These are phyloP conservation scores for Tetratostichococcus sp. DNA, from an alignment of 139 green algal genomes.

Conservation along the genomic window DNA sequence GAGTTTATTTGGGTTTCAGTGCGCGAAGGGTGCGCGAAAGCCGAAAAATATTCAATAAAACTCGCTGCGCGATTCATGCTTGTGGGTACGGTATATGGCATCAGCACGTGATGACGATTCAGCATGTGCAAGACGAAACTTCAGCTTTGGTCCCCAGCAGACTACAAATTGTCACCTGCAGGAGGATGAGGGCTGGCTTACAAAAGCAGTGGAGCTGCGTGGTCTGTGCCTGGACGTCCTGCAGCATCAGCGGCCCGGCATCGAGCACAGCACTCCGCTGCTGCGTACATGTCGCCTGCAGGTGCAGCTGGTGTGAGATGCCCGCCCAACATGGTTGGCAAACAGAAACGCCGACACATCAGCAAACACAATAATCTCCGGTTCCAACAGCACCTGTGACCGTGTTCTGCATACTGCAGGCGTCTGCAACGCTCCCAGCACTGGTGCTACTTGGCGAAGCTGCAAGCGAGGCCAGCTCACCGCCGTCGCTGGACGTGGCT, in stretches of 20 bases:
- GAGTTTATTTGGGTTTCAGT: no score
- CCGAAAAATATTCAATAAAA: no score
- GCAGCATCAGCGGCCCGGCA: neutral
- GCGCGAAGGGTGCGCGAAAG: no score
- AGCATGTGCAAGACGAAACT: no score
- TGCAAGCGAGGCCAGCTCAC: neutral
- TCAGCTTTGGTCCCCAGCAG: no score
- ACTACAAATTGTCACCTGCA: neutral
- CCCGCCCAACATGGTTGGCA: no score
- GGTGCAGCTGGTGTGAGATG: neutral
- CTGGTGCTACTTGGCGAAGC: conserved; percentile 7
- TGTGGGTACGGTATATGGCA: no score
- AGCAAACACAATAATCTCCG: no score
- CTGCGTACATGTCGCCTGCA: conserved; percentile 7
- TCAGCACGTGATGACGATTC: no score
- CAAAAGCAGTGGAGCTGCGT: conserved; percentile 29
- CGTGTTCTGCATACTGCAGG: neutral
- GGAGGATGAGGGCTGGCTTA: conserved; percentile 41
- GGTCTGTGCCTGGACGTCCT: conserved; percentile 27
- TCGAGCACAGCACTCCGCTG: conserved; percentile 8
- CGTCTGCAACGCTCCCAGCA: conserved; percentile 22
- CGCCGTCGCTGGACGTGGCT: conserved; percentile 1
- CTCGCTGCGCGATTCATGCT: no score
- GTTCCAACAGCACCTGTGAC: no score
- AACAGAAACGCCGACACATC: no score